Base-by-base conservation (phyloP, 176 grass and related monocot genomes). In the Coix lacrymajobi region DNA sequence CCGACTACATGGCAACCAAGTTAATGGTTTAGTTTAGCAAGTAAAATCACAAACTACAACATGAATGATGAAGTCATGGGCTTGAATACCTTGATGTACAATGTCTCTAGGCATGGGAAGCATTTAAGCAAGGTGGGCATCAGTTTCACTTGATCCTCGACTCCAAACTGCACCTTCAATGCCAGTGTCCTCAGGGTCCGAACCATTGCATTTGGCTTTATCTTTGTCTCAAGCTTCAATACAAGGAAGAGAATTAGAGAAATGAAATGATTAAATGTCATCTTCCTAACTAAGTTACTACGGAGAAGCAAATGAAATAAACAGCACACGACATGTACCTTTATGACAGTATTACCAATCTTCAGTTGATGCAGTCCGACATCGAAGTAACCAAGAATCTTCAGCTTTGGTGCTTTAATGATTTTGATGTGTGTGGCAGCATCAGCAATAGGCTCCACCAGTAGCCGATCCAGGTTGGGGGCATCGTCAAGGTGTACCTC, bases 41-140 rank as follows among this genome's bases (percentile, higher is more conserved):
- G 39, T 11, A 11, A 49, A 76, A 60, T 10, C 51, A 89, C 19
- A 38, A 6, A 77, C 5, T 49, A 67, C 24, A 57, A 58, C 2
- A 39, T 33, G 22, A 52, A 85, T 45, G 12, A 71, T 45, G 36
- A 45, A 17, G 19, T 44, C 1, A 56, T 24, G 22, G 30, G 39
- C 41, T 72, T 22, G 0, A 54, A 54, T 90, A 90, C 89, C 89
- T 5, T 83, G 63, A 90, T 71, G 65, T 90, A 87, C 37, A 90
- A 74, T 15, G 80, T 87, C 38, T 90, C 76, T 68, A 90, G 68
- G 79, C 89, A 90, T 25, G 89, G 85, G 44, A 90, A 90, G 75
- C 89, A 90, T 80, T 60, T 90, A 36, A 90, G 84, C 25, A 84
- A 76, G 67, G 74, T 70, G 40, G 85, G 60, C 40, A 91, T 81